These are phyloP conservation scores for Backusella circina DNA, from an alignment of 192 early-diverging fungal genomes.

Conservation along the genomic window DNA sequence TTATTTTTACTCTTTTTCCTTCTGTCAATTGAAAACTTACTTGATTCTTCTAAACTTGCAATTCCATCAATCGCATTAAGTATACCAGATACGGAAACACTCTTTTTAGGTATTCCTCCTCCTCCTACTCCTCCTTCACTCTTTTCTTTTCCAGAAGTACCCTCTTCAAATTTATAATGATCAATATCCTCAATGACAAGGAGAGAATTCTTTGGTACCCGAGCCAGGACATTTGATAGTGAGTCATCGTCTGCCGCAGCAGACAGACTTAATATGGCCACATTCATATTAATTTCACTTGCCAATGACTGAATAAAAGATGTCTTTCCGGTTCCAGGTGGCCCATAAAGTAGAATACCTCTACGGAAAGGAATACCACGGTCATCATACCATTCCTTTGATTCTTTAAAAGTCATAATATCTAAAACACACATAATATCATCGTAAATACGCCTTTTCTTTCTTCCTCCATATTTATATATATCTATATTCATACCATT, in stretches of 20 bases:
- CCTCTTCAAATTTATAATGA: slow-evolving; percentile 23
- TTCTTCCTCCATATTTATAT: background rate
- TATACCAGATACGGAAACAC: slow-evolving; percentile 41
- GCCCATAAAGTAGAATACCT: slow-evolving; percentile 49
- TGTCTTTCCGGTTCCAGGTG: slow-evolving; percentile 53
- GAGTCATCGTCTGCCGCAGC: slow-evolving; percentile 36
- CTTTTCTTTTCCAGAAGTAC: background rate
- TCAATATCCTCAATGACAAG: slow-evolving; percentile 53
- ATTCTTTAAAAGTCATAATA: slow-evolving; percentile 33
- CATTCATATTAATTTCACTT: slow-evolving; percentile 45
- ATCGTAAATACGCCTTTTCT: slow-evolving; percentile 31
- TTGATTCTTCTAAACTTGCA: slow-evolving; percentile 43
- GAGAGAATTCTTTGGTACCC: slow-evolving; percentile 42
- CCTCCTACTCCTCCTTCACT: slow-evolving; percentile 8
- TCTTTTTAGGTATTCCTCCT: slow-evolving; percentile 13
- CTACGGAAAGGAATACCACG: slow-evolving; percentile 51
- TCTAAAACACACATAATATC: slow-evolving; percentile 21
- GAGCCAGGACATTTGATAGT: slow-evolving; percentile 34
- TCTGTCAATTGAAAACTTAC: background rate
- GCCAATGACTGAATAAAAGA: slow-evolving; percentile 51
- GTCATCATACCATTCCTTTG: slow-evolving; percentile 41
- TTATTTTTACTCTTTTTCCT: background rate
- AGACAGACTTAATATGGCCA: slow-evolving; percentile 44
- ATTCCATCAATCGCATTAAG: slow-evolving; percentile 52
- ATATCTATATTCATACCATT: slow-evolving; percentile 23